phyloP scores from a whole-genome alignment of 225 moss, liverwort and hornwort species.

The Physcomitrium patens region DNA sequence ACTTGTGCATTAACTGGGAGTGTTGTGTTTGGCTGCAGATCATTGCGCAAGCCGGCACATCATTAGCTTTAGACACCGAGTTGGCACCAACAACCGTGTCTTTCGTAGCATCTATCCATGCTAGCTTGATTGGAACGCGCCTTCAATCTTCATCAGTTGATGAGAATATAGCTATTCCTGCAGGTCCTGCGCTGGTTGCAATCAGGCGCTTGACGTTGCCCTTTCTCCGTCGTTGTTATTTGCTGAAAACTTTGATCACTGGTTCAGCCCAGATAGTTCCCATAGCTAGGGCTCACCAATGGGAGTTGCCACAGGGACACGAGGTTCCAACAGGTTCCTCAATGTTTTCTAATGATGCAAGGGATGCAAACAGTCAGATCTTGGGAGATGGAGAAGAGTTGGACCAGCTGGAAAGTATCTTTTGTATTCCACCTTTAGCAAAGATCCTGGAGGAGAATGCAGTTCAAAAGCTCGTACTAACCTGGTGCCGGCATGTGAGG shows the following conservation, averaged over 20 bases:
- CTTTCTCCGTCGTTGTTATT: slow-evolving; percentile 84
- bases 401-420: slow-evolving; percentile 74
- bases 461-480: slow-evolving; percentile 62
- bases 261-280: slow-evolving; percentile 77
- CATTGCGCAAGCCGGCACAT: slow-evolving; percentile 66
- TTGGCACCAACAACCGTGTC: slow-evolving; percentile 58
- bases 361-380: slow-evolving; percentile 56
- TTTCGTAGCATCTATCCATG: slow-evolving; percentile 67
- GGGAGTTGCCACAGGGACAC: slow-evolving; percentile 83
- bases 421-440: slow-evolving; percentile 70
- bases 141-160: slow-evolving; percentile 54
- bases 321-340: slow-evolving; percentile 36
- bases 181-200: slow-evolving; percentile 59
- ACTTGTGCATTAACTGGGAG: slow-evolving; percentile 21
- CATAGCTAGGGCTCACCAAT: slow-evolving; percentile 79
- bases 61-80: slow-evolving; percentile 60
- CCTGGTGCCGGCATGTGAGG: slow-evolving; percentile 87
- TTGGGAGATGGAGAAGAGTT: slow-evolving; percentile 77
- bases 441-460: slow-evolving; percentile 63
- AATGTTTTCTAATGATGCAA: slow-evolving; percentile 38
- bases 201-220: slow-evolving; percentile 82
- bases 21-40: slow-evolving; percentile 40
- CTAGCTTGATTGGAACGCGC: slow-evolving; percentile 60
- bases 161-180: slow-evolving; percentile 46
- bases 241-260: slow-evolving; percentile 75